Conservation (phyloP, 768 basidiomycete genomes). For the Naganishia antarctica region DNA sequence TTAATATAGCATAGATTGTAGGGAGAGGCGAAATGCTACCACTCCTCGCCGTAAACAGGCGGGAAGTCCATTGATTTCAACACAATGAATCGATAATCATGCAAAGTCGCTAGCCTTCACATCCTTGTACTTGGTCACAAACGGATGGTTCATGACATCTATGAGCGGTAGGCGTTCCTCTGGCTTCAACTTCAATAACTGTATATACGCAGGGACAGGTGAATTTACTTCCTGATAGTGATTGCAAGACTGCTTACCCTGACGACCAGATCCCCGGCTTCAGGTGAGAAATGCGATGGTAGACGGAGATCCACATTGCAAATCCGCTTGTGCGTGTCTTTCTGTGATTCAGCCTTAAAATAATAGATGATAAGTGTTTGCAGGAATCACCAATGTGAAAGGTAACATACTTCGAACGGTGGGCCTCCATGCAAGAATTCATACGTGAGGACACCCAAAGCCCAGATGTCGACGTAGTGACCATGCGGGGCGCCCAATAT, state of each 20-base stretch:
- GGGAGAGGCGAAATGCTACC: too few species aligned
- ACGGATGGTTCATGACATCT: slow-evolving; percentile 76
- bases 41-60: too few species aligned
- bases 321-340: slow-evolving; percentile 87
- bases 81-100: not conserved
- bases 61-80: too few species aligned
- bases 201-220: not conserved
- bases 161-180: slow-evolving; percentile 67
- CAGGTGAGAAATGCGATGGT: slow-evolving; percentile 59
- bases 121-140: slow-evolving; percentile 57
- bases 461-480: slow-evolving; percentile 92
- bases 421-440: slow-evolving; percentile 84
- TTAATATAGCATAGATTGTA: too few species aligned
- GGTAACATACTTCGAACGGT: slow-evolving; percentile 62
- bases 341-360: slow-evolving; percentile 23
- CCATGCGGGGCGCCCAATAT: slow-evolving; percentile 84
- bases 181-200: slow-evolving; percentile 78
- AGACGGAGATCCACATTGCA: slow-evolving; percentile 58
- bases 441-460: slow-evolving; percentile 90
- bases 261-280: slow-evolving; percentile 64
- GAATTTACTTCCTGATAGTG: not conserved
- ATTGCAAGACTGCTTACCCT: slow-evolving; percentile 52
- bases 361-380: not conserved
- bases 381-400: not conserved
- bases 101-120: slow-evolving; percentile 16